Evolutionary conservation across 1,139 yeast species (phyloP), one percentile per base, ranked within the genome.

Genomic region (Sugiyamaella neomexicana): DNA sequence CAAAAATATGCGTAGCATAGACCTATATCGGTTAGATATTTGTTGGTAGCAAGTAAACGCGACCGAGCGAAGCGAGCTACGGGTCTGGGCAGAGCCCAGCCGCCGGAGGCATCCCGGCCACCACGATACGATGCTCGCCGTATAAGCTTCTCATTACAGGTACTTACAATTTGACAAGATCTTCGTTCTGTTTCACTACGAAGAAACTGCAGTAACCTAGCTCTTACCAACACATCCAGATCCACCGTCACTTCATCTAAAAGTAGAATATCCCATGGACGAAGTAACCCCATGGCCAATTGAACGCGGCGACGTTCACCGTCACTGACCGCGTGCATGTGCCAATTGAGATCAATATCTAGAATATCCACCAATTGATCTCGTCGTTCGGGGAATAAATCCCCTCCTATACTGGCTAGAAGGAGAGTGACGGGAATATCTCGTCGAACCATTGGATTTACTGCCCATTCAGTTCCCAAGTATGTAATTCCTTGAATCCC

Each of bases 391-490:
- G 82, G 77, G 65, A 73, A 89, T 12, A 74, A 74, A 48, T 83
- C 85, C 7, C 96, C 96, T 0, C 99, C 99, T 58, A 93, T 82
- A 17, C 95, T 85, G 16, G 86, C 79, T 45, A 93, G 79, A 58
- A 93, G 75, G 44, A 87, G 80, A 27, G 84, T 78, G 6, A 93
- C 97, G 0, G 95, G 89, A 55, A 93, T 88, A 68, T 93, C 99
- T 60, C 97, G 77, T 64, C 91, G 84, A 2, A 91, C 95, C 48
- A 90, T 83, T 17, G 91, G 89, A 72, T 90, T 93, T 52, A 88
- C 82, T 6, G 97, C 97, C 99, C 99, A 93, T 68, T 93, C 99
- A 0, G 98, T 93, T 2, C 99, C 99, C 48, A 93, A 74, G 68
- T 93, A 93, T 0, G 97, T 88, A n/a, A 90, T 81, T 46, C 86